Conservation (phyloP, 345 rosid genomes). For the Arabidopsis arenosa region DNA sequence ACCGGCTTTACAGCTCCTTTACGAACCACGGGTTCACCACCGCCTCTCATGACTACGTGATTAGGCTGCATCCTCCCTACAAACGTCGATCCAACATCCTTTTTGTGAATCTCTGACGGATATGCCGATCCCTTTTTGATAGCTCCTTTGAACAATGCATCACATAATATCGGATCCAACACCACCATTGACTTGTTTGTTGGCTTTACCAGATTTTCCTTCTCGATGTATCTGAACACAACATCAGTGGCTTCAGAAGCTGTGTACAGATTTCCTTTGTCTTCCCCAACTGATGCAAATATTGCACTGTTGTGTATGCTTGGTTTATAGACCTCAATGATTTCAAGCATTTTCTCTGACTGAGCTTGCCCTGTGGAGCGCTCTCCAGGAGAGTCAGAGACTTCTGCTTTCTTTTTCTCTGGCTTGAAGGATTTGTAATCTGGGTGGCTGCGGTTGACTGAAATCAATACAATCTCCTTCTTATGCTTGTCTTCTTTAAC, state of each 20-base stretch:
- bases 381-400: conserved; percentile 53
- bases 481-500: conserved; percentile 90
- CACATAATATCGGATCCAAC: conserved; percentile 81
- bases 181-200: conserved; percentile 69
- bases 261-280: conserved; percentile 67
- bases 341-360: conserved; percentile 66
- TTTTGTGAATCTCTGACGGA: conserved; percentile 89
- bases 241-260: conserved; percentile 86
- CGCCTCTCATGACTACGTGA: conserved; percentile 79
- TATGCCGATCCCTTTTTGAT: conserved; percentile 89
- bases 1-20: conserved; percentile 79
- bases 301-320: conserved; percentile 80
- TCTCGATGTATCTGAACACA: conserved; percentile 77
- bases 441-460: conserved; percentile 70
- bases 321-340: conserved; percentile 84
- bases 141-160: conserved; percentile 90
- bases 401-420: conserved; percentile 68
- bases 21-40: conserved; percentile 73
- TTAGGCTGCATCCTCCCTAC: conserved; percentile 85
- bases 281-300: conserved; percentile 83
- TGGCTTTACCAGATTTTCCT: conserved; percentile 79
- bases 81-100: conserved; percentile 73
- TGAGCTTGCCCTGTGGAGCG: conserved; percentile 46
- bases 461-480: conserved; percentile 70
- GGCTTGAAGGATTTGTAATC: conserved; percentile 82